Base-by-base conservation (phyloP, 2,329 filamentous ascomycete species). In the Alternaria conjuncta region DNA sequence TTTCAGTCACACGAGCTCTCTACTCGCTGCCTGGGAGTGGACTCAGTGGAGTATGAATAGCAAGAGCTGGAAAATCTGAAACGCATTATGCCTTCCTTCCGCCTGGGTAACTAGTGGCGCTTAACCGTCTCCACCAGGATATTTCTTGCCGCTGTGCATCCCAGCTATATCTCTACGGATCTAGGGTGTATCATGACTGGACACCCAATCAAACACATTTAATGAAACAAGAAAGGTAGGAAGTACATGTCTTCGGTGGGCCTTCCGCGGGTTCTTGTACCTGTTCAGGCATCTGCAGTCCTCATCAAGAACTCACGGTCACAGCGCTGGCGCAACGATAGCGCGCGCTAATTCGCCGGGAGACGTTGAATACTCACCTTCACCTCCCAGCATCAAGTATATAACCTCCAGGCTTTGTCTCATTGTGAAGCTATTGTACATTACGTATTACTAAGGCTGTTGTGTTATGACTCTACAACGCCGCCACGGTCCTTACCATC, bases 381-480 rank as follows among this genome's bases (percentile, higher is more conserved):
- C 64, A 71, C 60, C 55, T 70, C 45, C 61, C 54, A 61, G 57
- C 51, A 60, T 60, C 62, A 58, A 56, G 28, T 53, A 12, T 21
- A 49, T 45, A 43, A 44, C 58, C 59, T 61, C 63, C 60, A 59
- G 25, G 9, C 57, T 61, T 65, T 71, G 67, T 68, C 59, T 67
- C 69, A 71, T 67, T 73, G 63, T 73, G 68, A 66, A 68, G 55
- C 55, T 62, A 56, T 63, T 65, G 55, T 61, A 20, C 25, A 50
- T 62, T 53, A 51, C 51, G 44, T 43, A 30, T 46, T 44, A 26
- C 66, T 64, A 69, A 62, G 43, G 59, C 60, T 65, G 64, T 67
- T 66, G 60, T 63, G 41, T 21, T 32, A 36, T 50, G 28, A 21
- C 57, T 66, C 47, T 61, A 70, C 66, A 66, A 55, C 45, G 41